Percentiles rank a stretch among this genome's conserved stretches.
These are phyloP conservation scores for Bonnemaisonia californica DNA, from an alignment of 31 red algal species.

Conservation along the genomic window DNA sequence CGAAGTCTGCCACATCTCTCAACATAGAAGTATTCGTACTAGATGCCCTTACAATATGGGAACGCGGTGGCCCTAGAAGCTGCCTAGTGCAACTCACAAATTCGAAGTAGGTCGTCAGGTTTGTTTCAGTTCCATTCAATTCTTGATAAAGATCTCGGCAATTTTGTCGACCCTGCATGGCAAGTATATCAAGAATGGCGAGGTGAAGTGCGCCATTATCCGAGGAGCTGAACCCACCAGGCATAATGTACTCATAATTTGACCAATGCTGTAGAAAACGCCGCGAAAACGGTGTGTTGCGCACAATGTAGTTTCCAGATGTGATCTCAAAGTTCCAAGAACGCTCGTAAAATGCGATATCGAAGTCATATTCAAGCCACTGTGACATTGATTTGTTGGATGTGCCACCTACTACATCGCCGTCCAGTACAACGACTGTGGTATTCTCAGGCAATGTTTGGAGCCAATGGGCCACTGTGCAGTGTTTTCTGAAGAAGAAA, in stretches of 20 bases:
- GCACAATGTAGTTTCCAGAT: slow-evolving; percentile 25
- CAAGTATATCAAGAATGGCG: not conserved
- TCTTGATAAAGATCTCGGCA: slow-evolving; percentile 2
- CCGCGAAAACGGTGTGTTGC: slow-evolving; percentile 19
- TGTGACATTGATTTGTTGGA: not conserved
- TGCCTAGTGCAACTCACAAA: slow-evolving; percentile 4
- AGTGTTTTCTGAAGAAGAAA: slow-evolving; percentile 25
- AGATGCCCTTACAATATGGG: not conserved
- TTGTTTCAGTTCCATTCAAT: not conserved
- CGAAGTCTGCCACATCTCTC: not conserved
- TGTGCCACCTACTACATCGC: slow-evolving; percentile 5
- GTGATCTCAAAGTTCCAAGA: slow-evolving; percentile 38
- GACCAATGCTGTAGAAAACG: slow-evolving; percentile 2
- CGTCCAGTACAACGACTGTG: slow-evolving; percentile 18
- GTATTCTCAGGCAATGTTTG: not conserved
- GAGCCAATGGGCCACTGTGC: slow-evolving; percentile 16
- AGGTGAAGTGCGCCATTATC: slow-evolving; percentile 25
- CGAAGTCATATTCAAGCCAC: slow-evolving; percentile 18
- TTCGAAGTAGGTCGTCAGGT: slow-evolving; percentile 4
- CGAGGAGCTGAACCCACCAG: slow-evolving; percentile 1
- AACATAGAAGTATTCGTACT: not conserved
- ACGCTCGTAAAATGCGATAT: slow-evolving; percentile 25
- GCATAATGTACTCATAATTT: slow-evolving; percentile 1
- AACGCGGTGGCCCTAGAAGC: slow-evolving; percentile 1
- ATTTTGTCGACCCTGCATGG: not conserved